phyloP scores from a whole-genome alignment of 2,329 filamentous ascomycete genomes.

The Pseudofabraea citricarpa region DNA sequence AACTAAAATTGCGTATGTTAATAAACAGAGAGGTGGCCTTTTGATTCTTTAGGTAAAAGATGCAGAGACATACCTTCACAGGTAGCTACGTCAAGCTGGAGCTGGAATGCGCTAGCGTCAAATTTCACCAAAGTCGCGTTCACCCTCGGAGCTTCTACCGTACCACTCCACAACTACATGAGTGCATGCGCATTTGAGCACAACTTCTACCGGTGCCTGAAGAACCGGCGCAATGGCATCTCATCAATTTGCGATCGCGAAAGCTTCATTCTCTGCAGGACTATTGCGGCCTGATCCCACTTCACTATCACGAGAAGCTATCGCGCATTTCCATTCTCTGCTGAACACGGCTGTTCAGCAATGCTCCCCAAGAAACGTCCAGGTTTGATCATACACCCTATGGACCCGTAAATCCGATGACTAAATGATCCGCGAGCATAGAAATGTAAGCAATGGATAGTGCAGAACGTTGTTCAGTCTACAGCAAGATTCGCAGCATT shows the following conservation, averaged over 20 bases:
- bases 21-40: too few relatives aligned
- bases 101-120: too few relatives aligned
- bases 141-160: too few relatives aligned
- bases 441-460: slow-evolving; percentile 85
- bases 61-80: too few relatives aligned
- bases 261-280: slow-evolving; percentile 70
- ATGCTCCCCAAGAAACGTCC: slow-evolving; percentile 78
- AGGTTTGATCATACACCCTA: slow-evolving; percentile 59
- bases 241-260: slow-evolving; percentile 71
- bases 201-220: background rate
- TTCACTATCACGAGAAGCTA: slow-evolving; percentile 62
- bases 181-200: too few relatives aligned
- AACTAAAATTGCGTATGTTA: too few relatives aligned
- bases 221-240: slow-evolving; percentile 49
- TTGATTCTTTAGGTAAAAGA: too few relatives aligned
- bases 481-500: slow-evolving; percentile 59
- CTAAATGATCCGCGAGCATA: slow-evolving; percentile 43
- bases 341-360: slow-evolving; percentile 61
- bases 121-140: too few relatives aligned
- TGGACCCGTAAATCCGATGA: slow-evolving; percentile 26
- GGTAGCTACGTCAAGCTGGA: too few relatives aligned
- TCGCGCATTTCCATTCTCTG: slow-evolving; percentile 63
- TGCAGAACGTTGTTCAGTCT: slow-evolving; percentile 67
- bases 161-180: too few relatives aligned
- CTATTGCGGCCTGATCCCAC: slow-evolving; percentile 71